Conservation (phyloP, 345 rosid genomes). For the Eucalyptus cloeziana region DNA sequence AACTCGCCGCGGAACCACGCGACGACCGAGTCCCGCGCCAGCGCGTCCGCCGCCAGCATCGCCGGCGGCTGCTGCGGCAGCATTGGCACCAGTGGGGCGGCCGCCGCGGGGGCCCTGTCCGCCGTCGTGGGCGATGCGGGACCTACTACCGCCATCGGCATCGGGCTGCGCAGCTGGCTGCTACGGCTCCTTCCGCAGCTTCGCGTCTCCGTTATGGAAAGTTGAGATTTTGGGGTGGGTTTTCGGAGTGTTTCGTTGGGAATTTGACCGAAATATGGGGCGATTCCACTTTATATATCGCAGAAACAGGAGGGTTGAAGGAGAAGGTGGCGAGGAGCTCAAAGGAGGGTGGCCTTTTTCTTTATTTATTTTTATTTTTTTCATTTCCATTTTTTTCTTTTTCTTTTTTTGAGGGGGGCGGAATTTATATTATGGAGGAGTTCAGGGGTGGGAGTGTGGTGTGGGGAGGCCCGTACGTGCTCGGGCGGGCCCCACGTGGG, state of each 20-base stretch:
- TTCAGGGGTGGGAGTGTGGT: not conserved
- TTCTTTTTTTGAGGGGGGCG: not conserved
- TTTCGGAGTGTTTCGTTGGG: not conserved
- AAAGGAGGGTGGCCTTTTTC: not conserved
- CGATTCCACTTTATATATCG: not conserved
- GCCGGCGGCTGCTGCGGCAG: not conserved
- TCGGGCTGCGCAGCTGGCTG: not conserved
- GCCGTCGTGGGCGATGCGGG: not conserved
- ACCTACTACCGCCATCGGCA: not conserved
- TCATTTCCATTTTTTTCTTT: not conserved
- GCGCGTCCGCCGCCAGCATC: constrained; percentile 16
- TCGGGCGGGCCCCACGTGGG: not conserved
- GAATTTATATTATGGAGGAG: not conserved
- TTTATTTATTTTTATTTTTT: not conserved
- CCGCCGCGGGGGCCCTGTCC: not conserved
- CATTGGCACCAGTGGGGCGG: not conserved
- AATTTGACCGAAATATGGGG: not conserved
- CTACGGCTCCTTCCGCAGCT: not conserved
- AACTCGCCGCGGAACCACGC: constrained; percentile 94
- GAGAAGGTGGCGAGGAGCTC: not conserved
- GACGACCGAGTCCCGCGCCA: constrained; percentile 74
- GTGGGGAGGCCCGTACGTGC: not conserved
- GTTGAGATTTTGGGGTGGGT: not conserved
- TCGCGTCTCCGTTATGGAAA: not conserved
- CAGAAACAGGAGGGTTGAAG: not conserved